These are phyloP conservation scores for Cryptosporidium ubiquitum DNA, from an alignment of 169 alveolate genomes.

Conservation along the genomic window DNA sequence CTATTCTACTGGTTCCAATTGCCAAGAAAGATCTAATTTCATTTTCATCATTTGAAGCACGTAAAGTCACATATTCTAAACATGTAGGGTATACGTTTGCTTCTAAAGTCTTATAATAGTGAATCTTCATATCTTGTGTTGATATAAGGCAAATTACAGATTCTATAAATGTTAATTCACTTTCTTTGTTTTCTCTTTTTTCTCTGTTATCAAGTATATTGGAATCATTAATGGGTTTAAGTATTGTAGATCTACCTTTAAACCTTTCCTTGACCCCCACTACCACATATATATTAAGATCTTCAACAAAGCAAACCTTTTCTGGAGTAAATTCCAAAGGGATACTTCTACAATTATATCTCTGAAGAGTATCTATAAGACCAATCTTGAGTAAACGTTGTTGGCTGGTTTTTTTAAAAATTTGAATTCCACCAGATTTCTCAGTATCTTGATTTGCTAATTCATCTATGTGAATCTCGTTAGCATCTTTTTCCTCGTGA, in stretches of 20 bases:
- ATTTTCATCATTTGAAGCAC: neutral
- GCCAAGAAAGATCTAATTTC: conserved; percentile 36
- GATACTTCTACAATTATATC: conserved; percentile 36
- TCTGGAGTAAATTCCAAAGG: conserved; percentile 66
- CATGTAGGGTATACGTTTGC: conserved; percentile 44
- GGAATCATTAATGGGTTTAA: neutral
- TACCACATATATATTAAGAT: conserved; percentile 47
- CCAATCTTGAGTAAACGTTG: conserved; percentile 12
- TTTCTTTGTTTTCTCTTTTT: neutral
- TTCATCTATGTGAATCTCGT: neutral
- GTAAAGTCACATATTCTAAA: conserved; percentile 42
- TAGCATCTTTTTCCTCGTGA: conserved; percentile 19
- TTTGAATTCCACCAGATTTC: neutral
- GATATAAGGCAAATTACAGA: conserved; percentile 43
- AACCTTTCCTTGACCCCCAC: conserved; percentile 38
- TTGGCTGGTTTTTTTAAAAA: neutral
- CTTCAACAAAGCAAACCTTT: conserved; percentile 33
- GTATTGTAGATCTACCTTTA: neutral
- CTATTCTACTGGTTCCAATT: conserved; percentile 37
- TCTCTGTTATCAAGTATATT: neutral
- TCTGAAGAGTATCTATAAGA: conserved; percentile 42
- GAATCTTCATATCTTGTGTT: conserved; percentile 22
- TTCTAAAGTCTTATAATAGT: neutral
- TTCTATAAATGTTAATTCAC: neutral
- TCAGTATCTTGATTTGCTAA: neutral